Evolutionary conservation across 768 basidiomycete species (phyloP).

Genomic region (Psilocybe tampanensis): DNA sequence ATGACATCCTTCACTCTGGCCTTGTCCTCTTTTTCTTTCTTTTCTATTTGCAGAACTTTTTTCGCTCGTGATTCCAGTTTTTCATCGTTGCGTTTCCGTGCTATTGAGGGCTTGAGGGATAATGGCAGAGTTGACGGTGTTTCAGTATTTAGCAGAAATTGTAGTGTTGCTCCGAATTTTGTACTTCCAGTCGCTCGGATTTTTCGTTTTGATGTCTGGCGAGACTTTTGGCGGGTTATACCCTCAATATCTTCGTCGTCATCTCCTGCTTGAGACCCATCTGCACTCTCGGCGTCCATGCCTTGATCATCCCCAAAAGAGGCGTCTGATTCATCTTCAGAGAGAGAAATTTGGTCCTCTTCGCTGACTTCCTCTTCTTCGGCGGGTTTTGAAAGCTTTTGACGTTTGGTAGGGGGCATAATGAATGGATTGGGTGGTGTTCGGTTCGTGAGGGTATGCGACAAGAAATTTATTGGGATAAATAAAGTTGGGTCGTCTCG

Average conservation of each 20-base stretch:
- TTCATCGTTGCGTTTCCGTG: constrained; percentile 70
- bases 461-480: constrained; percentile 7
- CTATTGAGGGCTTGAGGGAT: constrained; percentile 77
- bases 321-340: constrained; percentile 19
- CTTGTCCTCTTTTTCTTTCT: constrained; percentile 73
- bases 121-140: constrained; percentile 72
- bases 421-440: no score
- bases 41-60: constrained; percentile 70
- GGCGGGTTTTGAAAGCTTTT: constrained; percentile 39
- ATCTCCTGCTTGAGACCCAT: constrained; percentile 31
- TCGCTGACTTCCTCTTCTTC: constrained; percentile 28
- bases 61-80: constrained; percentile 74
- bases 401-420: constrained; percentile 60
- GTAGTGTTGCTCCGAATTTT: constrained; percentile 75
- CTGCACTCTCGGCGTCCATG: constrained; percentile 14
- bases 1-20: constrained; percentile 70
- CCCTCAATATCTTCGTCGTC: constrained; percentile 69
- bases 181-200: constrained; percentile 75
- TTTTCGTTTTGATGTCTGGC: constrained; percentile 82
- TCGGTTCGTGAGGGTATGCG: constrained; percentile 3
- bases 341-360: constrained; percentile 16
- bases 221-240: constrained; percentile 63
- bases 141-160: constrained; percentile 71
- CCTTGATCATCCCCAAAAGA: constrained; percentile 26
- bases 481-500: constrained; percentile 9